Conservation (phyloP, 208 protist species). For the Crithidia expoeki region DNA sequence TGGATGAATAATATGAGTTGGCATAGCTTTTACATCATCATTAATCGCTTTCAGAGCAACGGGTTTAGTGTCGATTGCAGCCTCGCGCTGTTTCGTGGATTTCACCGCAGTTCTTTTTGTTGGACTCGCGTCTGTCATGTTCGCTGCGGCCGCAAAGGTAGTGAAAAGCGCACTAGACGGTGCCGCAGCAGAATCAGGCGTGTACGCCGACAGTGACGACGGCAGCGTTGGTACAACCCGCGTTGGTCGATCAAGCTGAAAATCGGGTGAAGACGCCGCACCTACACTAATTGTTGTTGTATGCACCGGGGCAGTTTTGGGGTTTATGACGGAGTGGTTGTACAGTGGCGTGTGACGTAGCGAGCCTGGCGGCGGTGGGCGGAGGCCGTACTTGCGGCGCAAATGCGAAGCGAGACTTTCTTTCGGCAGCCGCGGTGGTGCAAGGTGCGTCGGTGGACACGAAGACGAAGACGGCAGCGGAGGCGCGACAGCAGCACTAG, state of each 20-base stretch:
- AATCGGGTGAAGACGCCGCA: not conserved
- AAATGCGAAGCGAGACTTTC: constrained; percentile 28
- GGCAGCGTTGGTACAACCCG: constrained; percentile 2
- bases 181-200: not conserved
- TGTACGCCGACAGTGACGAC: not conserved
- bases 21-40: no score
- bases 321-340: not conserved
- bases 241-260: not conserved
- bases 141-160: not conserved
- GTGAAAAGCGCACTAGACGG: not conserved
- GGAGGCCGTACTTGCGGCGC: constrained; percentile 30
- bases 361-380: not conserved
- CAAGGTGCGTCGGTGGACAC: not conserved
- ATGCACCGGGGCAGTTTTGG: not conserved
- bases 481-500: not conserved
- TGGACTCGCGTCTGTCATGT: no score
- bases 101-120: no score
- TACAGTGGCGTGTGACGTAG: not conserved
- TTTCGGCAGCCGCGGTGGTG: constrained; percentile 17
- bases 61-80: no score
- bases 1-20: no score
- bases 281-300: no score
- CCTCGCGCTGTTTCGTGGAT: no score
- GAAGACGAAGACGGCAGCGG: not conserved
- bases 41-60: no score